phyloP scores from a whole-genome alignment of 768 basidiomycete genomes.

The Pleurotus cornucopiae region DNA sequence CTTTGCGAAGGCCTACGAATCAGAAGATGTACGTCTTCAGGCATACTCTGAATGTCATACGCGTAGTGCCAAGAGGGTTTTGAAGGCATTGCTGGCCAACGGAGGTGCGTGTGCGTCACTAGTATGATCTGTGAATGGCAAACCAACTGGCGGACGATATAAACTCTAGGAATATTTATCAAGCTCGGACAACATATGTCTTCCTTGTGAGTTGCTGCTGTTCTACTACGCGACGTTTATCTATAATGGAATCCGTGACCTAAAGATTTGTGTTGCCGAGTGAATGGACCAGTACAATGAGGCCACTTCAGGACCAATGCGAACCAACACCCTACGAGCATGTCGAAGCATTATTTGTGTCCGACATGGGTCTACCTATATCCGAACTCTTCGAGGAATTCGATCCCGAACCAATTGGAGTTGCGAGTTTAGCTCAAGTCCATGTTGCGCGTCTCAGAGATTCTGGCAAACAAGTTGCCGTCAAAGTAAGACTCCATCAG shows the following conservation, averaged over 20 bases:
- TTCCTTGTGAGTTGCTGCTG: conserved; percentile 34
- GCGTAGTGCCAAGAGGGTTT: conserved; percentile 74
- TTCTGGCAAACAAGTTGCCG: conserved; percentile 75
- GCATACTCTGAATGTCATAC: conserved; percentile 79
- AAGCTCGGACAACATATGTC: conserved; percentile 90
- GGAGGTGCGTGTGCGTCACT: conserved; percentile 53
- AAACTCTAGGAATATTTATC: conserved; percentile 66
- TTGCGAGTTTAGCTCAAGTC: conserved; percentile 95
- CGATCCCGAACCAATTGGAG: conserved; percentile 84
- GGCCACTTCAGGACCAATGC: conserved; percentile 84
- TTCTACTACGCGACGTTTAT: background rate
- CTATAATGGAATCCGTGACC: background rate
- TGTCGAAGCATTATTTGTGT: conserved; percentile 68
- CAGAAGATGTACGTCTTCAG: conserved; percentile 42
- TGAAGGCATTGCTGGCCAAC: conserved; percentile 83
- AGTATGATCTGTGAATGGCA: background rate
- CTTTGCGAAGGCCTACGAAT: conserved; percentile 47
- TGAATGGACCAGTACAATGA: conserved; percentile 51
- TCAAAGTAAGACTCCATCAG: conserved; percentile 55
- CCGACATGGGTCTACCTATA: conserved; percentile 74
- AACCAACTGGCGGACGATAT: conserved; percentile 1
- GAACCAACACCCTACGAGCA: conserved; percentile 82
- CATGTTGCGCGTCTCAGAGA: conserved; percentile 75
- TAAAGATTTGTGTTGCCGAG: conserved; percentile 38
- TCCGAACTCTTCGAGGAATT: conserved; percentile 81